Evolutionary conservation across 495 filamentous ascomycete species (phyloP), one percentile per base, ranked within the genome.

Genomic region (Glarea lozoyensis): DNA sequence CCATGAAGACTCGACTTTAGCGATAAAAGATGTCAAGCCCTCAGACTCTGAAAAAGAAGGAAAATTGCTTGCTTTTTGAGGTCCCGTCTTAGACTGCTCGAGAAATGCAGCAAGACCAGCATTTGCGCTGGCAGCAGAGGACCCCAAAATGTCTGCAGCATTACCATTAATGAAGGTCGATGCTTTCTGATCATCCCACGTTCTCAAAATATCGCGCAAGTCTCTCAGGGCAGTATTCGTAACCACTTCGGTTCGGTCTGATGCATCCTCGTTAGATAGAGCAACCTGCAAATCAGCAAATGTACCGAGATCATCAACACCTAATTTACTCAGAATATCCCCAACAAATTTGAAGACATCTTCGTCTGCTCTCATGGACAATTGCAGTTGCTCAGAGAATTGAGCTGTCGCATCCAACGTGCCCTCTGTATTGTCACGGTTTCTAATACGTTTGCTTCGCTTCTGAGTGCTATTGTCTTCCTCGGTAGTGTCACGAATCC

Each of bases 361-460:
- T 40, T 84, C 73, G 57, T 95, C 88, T 4, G 82, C 82, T 43
- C 79, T 72, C 34, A 78, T 67, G 38, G 77, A 81, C 0, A 70
- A 64, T 50, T 82, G 75, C 3, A 93, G 61, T 41, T 85, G 78
- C 37, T 82, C 79, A 39, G 83, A 80, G 42, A 79, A 77, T 43
- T 84, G 78, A 10, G 77, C 82, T n/a, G 72, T 69, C 23, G 77
- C 73, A 45, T 89, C 82, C 48, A 81, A 70, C 32, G 72, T 72
- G 17, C 86, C 84, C 4, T 85, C 86, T 1, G 78, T 77, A 4
- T 79, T 84, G 37, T 89, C 87, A 25, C 87, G 74, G 20, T 85
- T 81, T 47, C 86, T 75, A 20, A 85, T 86, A 36, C 89, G 74
- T 55, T 90, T 89, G 63, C 86, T 93, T 53, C 87, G 78, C 53